phyloP scores from a whole-genome alignment of 2,329 filamentous ascomycete species.

The Cladosporium sp. region DNA sequence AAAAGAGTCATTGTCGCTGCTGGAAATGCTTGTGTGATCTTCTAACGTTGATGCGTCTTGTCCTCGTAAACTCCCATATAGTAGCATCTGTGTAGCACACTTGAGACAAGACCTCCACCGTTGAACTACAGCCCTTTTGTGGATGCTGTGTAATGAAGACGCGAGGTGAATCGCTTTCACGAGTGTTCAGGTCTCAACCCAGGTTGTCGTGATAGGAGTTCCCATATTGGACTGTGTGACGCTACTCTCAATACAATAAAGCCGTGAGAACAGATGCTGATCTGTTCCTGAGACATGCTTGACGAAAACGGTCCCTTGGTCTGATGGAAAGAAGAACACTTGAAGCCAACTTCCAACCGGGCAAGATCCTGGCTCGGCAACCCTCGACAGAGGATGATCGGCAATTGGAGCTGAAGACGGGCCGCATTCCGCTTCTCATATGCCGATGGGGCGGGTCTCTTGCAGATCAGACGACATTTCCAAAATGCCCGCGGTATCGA shows the following conservation, averaged over 20 bases:
- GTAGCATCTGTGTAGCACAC: not conserved
- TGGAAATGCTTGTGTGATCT: not conserved
- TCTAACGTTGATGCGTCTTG: not conserved
- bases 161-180: not conserved
- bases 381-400: not conserved
- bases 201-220: not conserved
- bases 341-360: not conserved
- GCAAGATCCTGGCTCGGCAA: too few species aligned
- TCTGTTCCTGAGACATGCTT: not conserved
- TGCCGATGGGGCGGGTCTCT: not conserved
- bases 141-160: too few species aligned
- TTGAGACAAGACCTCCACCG: not conserved
- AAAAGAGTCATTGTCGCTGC: not conserved
- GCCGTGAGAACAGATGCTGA: not conserved
- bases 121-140: not conserved
- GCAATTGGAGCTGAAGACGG: not conserved
- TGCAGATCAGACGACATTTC: not conserved
- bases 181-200: not conserved
- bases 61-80: not conserved
- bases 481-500: not conserved
- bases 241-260: not conserved
- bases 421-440: not conserved
- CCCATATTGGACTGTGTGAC: not conserved
- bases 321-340: not conserved
- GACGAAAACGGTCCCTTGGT: not conserved